phyloP scores from a whole-genome alignment of 140 eudicot species.

The Stevia rebaudiana region DNA sequence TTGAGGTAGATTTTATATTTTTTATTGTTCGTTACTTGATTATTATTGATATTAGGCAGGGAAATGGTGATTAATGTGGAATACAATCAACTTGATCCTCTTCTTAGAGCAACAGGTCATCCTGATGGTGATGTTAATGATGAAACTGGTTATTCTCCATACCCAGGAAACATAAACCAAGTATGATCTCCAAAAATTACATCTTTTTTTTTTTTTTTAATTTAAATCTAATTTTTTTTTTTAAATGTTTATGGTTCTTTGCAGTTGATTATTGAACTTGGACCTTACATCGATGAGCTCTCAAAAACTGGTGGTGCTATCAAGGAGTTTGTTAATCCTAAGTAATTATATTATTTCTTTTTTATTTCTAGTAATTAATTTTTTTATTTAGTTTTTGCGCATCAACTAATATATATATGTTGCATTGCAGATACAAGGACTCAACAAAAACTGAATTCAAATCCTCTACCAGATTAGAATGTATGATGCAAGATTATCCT shows the following conservation, averaged over 20 bases:
- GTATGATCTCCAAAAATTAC: slow-evolving; percentile 27
- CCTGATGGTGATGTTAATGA: slow-evolving; percentile 91
- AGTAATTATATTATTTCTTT: slow-evolving; percentile 41
- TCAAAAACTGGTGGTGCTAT: slow-evolving; percentile 86
- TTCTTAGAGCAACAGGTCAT: slow-evolving; percentile 85
- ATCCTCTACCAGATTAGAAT: slow-evolving; percentile 95
- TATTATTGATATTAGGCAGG: slow-evolving; percentile 49
- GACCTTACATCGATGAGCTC: slow-evolving; percentile 84
- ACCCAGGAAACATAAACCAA: slow-evolving; percentile 96
- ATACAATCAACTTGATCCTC: slow-evolving; percentile 98
- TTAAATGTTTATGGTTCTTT: not conserved
- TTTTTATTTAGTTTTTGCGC: not conserved
- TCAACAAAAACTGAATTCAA: slow-evolving; percentile 72
- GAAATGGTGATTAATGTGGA: slow-evolving; percentile 97
- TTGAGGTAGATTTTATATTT: no score
- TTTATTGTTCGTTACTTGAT: not conserved
- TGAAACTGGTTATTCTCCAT: slow-evolving; percentile 95
- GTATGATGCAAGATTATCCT: slow-evolving; percentile 99
- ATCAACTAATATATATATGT: not conserved
- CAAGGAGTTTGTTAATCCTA: slow-evolving; percentile 93
- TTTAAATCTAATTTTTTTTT: not conserved
- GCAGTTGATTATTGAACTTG: slow-evolving; percentile 87
- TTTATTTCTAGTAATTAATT: not conserved
- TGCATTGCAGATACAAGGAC: slow-evolving; percentile 41
- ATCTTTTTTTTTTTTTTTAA: not conserved